Evolutionary conservation across 345 rosid species (phyloP), one percentile per base, ranked within the genome.

Genomic region (Hevea brasiliensis): DNA sequence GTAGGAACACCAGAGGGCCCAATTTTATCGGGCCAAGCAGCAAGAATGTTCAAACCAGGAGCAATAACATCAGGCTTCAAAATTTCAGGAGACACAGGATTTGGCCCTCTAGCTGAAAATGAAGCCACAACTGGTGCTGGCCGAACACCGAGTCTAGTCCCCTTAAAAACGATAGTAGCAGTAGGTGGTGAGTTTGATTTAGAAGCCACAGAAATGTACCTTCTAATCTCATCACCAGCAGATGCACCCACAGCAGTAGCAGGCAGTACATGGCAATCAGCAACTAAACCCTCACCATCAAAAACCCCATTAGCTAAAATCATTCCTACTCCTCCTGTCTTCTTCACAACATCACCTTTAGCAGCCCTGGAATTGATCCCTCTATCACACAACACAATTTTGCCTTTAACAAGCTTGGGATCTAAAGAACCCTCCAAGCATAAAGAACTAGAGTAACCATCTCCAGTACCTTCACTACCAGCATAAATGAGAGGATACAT

Each of bases 31-130:
- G 82, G 79, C 82, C 82, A 79, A 44, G 82, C 82, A 15, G 82
- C 82, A 24, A 79, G 79, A n/a, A 79, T 79, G 32, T 79, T 79
- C 75, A 79, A 70, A 37, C 82, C 82, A 48, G 82, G 82, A 65
- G 82, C 82, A 27, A 79, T 74, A 48, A 79, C 68, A 70, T 79
- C 82, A 50, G 82, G 82, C 20, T 79, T 79, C 64, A 79, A 17
- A 32, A 79, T 74, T 21, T 79, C 82, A 65, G 82, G 68, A 14
- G 78, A 70, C 42, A 56, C 79, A 6, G 82, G 82, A 59, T 79
- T 79, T 14, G 82, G 82, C 23, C 82, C 82, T 41, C 82, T 56
- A 35, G 82, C 82, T 27, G 82, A 79, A 55, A 79, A 79, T 3
- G 82, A 71, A 59, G 82, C 75, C 21, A 79, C 82, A 26, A 79